Evolutionary conservation across 2,329 filamentous ascomycete genomes (phyloP).

Genomic region (Huntiella moniliformis): DNA sequence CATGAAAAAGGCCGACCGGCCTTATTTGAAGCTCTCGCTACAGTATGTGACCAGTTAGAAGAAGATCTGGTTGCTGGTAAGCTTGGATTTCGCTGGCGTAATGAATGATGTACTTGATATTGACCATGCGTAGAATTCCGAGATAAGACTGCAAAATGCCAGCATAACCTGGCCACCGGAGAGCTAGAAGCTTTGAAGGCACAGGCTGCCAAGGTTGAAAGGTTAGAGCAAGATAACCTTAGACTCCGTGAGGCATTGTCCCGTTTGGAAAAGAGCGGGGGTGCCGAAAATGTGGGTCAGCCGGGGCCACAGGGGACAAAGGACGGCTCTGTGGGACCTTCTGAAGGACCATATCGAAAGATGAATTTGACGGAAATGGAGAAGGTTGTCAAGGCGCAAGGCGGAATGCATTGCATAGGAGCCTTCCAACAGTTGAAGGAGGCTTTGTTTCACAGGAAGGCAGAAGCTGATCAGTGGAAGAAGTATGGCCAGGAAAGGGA

Average conservation of each 20-base stretch:
- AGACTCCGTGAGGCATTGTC: conserved; percentile 22
- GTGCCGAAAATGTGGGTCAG: no score
- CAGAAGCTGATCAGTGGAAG: no score
- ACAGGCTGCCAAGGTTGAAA: conserved; percentile 18
- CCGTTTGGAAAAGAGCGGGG: conserved; percentile 6
- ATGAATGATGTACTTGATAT: neutral
- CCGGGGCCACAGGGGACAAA: no score
- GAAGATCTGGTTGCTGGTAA: conserved; percentile 21
- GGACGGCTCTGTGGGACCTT: no score
- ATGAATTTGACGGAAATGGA: no score
- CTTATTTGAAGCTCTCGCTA: conserved; percentile 22
- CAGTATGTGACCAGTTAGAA: conserved; percentile 23
- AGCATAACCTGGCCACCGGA: conserved; percentile 12
- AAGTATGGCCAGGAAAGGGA: conserved; percentile 13
- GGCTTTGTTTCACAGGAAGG: no score
- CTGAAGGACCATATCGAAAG: no score
- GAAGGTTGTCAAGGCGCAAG: no score
- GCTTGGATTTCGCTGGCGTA: neutral
- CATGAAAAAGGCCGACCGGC: conserved; percentile 22
- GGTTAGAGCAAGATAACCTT: conserved; percentile 25
- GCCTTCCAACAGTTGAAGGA: no score
- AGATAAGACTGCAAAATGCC: conserved; percentile 15
- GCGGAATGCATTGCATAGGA: no score
- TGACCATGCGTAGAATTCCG: conserved; percentile 4
- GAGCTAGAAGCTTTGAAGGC: conserved; percentile 21